Conservation (phyloP, 345 rosid genomes). For the Erodium maritimum region DNA sequence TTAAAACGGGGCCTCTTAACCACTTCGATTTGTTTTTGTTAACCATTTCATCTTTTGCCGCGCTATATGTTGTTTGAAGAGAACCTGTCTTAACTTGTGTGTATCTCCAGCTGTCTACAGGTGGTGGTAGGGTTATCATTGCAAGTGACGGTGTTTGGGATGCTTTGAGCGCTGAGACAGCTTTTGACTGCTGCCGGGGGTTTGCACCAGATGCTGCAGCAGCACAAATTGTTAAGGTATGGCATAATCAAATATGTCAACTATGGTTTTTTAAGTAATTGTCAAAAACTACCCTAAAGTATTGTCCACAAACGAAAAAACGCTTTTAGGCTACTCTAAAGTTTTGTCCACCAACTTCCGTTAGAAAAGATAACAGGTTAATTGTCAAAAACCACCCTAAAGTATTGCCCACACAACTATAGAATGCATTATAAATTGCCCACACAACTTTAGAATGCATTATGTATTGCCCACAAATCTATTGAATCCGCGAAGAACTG, state of each 20-base stretch:
- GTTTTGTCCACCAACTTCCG: too few relatives aligned
- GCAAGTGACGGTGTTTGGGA: conserved; percentile 99
- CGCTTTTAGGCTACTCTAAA: too few relatives aligned
- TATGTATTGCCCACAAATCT: too few relatives aligned
- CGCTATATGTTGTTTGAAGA: background rate
- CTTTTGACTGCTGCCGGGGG: conserved; percentile 87
- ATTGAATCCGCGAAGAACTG: too few relatives aligned
- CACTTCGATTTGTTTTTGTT: background rate
- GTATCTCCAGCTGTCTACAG: conserved; percentile 61
- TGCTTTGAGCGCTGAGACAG: conserved; percentile 64
- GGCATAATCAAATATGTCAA: background rate
- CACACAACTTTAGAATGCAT: too few relatives aligned
- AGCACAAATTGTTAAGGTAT: conserved; percentile 81
- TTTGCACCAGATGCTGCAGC: conserved; percentile 86
- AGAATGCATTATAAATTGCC: too few relatives aligned
- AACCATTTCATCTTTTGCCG: background rate
- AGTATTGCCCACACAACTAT: too few relatives aligned
- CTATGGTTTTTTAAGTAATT: background rate
- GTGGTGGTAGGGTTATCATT: conserved; percentile 83
- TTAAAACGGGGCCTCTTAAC: background rate
- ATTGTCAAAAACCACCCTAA: too few relatives aligned
- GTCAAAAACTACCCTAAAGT: too few relatives aligned
- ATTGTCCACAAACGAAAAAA: too few relatives aligned
- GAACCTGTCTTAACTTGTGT: background rate
- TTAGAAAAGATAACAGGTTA: too few relatives aligned